Base-by-base conservation (phyloP, 2,329 filamentous ascomycete species). In the Chaetoscypha palmicola region DNA sequence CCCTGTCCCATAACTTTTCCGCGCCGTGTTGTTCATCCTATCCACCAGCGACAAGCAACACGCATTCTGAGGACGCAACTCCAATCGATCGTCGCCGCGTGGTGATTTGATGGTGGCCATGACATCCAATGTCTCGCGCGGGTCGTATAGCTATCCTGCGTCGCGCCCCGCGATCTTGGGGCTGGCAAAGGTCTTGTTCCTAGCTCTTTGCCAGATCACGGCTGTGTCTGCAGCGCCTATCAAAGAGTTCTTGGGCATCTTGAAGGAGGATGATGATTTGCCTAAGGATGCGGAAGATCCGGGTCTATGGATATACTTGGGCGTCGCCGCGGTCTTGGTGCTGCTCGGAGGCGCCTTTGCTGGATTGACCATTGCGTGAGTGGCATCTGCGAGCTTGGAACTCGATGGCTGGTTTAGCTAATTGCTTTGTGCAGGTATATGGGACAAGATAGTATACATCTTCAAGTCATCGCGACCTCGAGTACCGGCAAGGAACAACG, bases 271-370 rank as follows among this genome's bases (percentile, higher is more conserved):
- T 38, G 43, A 57, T n/a, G n/a, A n/a, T n/a, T n/a, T n/a, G 43
- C 69, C 67, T 26, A 70, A 73, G 49, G 70, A 79, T 43, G 64
- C 68, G 5, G 68, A 74, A 19, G 81, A 83, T 49, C 74, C 80
- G 5, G 75, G 76, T 39, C 68, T 94, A 54, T 94, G 86, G 85
- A 70, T 91, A 35, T 88, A 96, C 60, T 75, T 92, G 50, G 72
- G 81, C 44, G 73, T 89, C 22, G 94, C 91, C 14, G 76, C 87
- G 47, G 74, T 79, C 19, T 74, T 98, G 45, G 92, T 97, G 8
- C 70, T 97, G 48, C 75, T 86, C 1, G 92, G 92, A 50, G 92
- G 92, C 50, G 88, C 87, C 30, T 98, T 98, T 68, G 92, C 92
- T 8, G 92, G 92, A 24, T 68, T 98, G 65, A 98, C 92, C 14